Evolutionary conservation across 352 stramenopile genomes (phyloP), one percentile per base, ranked within the genome.

Genomic region (Phytopythium montanum): DNA sequence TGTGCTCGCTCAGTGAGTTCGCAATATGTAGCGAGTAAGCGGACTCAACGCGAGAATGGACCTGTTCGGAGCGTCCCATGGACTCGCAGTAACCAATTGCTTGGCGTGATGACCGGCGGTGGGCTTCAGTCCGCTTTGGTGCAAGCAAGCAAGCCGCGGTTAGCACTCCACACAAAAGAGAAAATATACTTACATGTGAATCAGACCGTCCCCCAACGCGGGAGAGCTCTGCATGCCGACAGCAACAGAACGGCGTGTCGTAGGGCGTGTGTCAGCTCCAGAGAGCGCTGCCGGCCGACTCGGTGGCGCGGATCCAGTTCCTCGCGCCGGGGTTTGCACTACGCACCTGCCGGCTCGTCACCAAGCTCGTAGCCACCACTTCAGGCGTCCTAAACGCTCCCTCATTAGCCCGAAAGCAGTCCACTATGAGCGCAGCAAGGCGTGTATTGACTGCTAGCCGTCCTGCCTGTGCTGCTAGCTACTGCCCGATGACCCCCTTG

Each of bases 261-360:
- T 54, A 75, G 53, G 76, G 71, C n/a, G 39, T 73, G 13, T 26
- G 70, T 16, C 68, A 79, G 56, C 42, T 68, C 57, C 51, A 63
- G 41, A 65, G 50, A 19, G 42, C 62, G n/a, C 56, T 80, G 44
- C 61, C 61, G n/a, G 39, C 62, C 13, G 45, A 75, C 10, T 58
- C 72, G 25, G 63, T 66, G n/a, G 26, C 77, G 49, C 69, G 69
- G 33, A 60, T 80, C 34, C 69, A 80, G 61, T 80, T 77, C 44
- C 29, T 76, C 25, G 69, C 59, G 5, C 65, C 68, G 4, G 72
- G 72, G 5, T 75, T 75, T 14, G 72, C 72, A 29, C 68, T 80
- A 33, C 72, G 77, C 52, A 62, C 66, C 58, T 75, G 66, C 41
- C 66, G 72, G 19, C 39, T 80, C 26, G 72, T 77, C 36, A 59